Evolutionary conservation across 108 stramenopile species (phyloP), one percentile per base, ranked within the genome.

Genomic region (Conticribra guillardii): DNA sequence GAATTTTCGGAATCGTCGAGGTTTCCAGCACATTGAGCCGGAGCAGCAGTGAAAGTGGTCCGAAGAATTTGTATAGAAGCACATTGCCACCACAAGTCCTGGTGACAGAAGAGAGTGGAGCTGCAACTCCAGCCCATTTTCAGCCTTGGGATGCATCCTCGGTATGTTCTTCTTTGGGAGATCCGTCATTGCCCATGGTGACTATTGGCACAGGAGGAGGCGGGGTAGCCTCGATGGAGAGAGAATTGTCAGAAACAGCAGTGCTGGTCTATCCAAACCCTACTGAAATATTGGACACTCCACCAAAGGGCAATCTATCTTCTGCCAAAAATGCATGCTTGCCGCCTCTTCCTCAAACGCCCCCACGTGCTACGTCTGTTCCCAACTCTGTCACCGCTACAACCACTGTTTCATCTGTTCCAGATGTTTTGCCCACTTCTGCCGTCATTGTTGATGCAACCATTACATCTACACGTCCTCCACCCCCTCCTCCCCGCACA

Each of bases 31-130:
- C 44, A 23, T 28, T 69, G n/a, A 69, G 68, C 30, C 27, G 68
- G 31, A 69, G 68, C 23, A 50, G 48, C 19, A 59, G 57, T 22
- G 68, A 69, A 27, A 69, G 57, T 50, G 68, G 68, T 3, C 8
- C 55, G 11, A 67, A 67, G 37, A 30, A 37, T 50, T 47, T 3
- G 21, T 54, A 24, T 34, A 45, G 32, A n/a, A 14, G 17, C 21
- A 54, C n/a, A 26, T 7, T 41, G 26, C 55, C 55, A 57, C 16
- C 46, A 30, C 58, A 33, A 60, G 27, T 37, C 28, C 16, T 47
- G 62, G 27, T 46, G 27, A 48, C 62, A 46, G 48, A 18, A 46
- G 46, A 2, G n/a, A 47, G 37, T 29, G 55, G 62, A 0, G 21
- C 32, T 2, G 62, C 32, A 26, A 63, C 62, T 1, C 48, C 62